Base-by-base conservation (phyloP, 2,329 filamentous ascomycete genomes). In the Aspergillus luchuensis region DNA sequence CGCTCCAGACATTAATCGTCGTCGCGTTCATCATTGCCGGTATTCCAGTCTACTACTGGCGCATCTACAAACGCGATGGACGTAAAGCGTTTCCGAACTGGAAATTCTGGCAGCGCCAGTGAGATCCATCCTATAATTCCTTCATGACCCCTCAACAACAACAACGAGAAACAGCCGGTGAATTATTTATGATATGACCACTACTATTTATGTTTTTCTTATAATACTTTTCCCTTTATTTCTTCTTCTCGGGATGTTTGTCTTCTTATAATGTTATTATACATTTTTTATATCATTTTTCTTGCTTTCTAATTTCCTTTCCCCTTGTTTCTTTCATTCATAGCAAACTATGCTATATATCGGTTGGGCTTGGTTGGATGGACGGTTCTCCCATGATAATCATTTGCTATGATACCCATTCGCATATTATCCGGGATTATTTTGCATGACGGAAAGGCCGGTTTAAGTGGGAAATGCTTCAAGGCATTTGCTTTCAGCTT, bases 41-140 rank as follows among this genome's bases (percentile, higher is more conserved):
- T 1, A 81, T 98, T 39, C 91, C 92, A 0, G 86, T 98, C 28
- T 99, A 94, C 78, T 96, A 91, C 74, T 96, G 90, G 87, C 85
- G 92, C 66, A 89, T 97, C 50, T 86, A 87, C 54, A 84, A 89
- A 21, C 82, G 87, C 50, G 86, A 89, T 69, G 77, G 77, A 15
- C 71, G 69, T 11, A 71, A 70, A 33, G 65, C 70, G 8, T 60
- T 76, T 39, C 67, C 72, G 15, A 61, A 67, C 15, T 80, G 76
- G 79, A 80, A 74, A 58, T 81, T 81, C 62, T 82, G 80, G 80
- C 76, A 73, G 57, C 65, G 64, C 63, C 63, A 56, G 62, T 60
- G 61, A 58, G 21, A 36, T 36, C 33, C 4, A 36, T 36, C 33
- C 33, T 13, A 13, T 36, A 13, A 36, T 13, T 13, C 13, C 33